Evolutionary conservation across 164 flowering plant species (phyloP).

Genomic region (Cinnamomum chago): DNA sequence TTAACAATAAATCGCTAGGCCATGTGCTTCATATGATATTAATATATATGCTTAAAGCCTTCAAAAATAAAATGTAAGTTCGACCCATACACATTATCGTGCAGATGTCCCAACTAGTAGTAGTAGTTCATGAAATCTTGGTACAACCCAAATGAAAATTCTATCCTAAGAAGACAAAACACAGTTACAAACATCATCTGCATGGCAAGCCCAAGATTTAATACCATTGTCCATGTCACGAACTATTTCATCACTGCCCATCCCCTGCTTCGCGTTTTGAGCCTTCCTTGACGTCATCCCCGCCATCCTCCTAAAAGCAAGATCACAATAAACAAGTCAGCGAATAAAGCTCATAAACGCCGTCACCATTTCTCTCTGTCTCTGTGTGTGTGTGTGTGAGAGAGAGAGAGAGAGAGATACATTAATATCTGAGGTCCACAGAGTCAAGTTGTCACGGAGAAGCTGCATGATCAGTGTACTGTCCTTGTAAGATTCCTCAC

Average conservation of each 20-base stretch:
- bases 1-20: not conserved
- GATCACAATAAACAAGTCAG: not conserved
- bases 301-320: conserved; percentile 26
- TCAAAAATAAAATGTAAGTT: not conserved
- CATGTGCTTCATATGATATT: not conserved
- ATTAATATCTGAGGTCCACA: conserved; percentile 13
- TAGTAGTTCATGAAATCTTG: not conserved
- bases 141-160: not conserved
- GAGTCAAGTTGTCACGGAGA: conserved; percentile 13
- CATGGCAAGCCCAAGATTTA: not conserved
- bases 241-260: conserved; percentile 9
- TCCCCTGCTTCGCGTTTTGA: conserved; percentile 33
- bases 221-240: not conserved
- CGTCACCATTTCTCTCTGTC: not conserved
- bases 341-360: not conserved
- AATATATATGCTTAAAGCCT: not conserved
- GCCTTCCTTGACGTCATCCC: conserved; percentile 61
- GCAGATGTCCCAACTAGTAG: not conserved
- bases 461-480: conserved; percentile 16
- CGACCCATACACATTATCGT: not conserved
- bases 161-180: not conserved
- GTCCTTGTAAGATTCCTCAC: conserved; percentile 13
- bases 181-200: not conserved
- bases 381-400: not conserved
- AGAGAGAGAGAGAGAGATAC: conserved; percentile 1